Evolutionary conservation across 176 grass and related monocot genomes (phyloP), one percentile per base, ranked within the genome.

Genomic region (Aegilops bicornis): DNA sequence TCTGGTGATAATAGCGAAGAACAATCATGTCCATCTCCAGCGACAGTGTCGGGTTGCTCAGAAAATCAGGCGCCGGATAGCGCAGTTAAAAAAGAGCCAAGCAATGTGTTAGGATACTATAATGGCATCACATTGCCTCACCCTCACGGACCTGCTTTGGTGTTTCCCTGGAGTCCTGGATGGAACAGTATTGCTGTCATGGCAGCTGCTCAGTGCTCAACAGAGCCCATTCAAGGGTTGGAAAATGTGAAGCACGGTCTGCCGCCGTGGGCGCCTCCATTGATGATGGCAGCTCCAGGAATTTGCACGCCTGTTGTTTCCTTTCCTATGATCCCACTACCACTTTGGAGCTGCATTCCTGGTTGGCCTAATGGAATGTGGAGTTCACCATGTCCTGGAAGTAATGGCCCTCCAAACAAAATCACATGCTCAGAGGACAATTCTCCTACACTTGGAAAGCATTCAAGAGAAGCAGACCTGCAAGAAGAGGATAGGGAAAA

Each of bases 401-500:
- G 43, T 10, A 87, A 86, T 86, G 83, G 42, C 15, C 50, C 36
- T 63, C 71, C 64, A 73, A 86, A 76, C 83, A 94, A 87, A 67
- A 87, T 67, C 77, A 39, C 77, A 58, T 79, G 73, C 87, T 88
- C 84, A 40, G 86, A 65, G 63, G 90, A 87, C 61, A 81, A 33
- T 66, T 94, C 89, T 85, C 62, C 67, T 12, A 86, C 13, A 11
- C 77, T 94, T 72, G 93, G 94, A 83, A 98, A 98, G 72, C 93
- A 91, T 81, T 91, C 82, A 54, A 95, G 92, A 86, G 93, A 94
- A 86, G 85, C 79, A 25, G 74, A 48, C 78, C 76, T 43, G 39
- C 86, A 88, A 24, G 81, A 69, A 61, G 82, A 84, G 71, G 77
- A 87, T 54, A 70, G 39, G 22, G 88, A 81, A 78, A 98, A 91